Conservation (phyloP, 306 rosid genomes). For the Quercus engelmannii region DNA sequence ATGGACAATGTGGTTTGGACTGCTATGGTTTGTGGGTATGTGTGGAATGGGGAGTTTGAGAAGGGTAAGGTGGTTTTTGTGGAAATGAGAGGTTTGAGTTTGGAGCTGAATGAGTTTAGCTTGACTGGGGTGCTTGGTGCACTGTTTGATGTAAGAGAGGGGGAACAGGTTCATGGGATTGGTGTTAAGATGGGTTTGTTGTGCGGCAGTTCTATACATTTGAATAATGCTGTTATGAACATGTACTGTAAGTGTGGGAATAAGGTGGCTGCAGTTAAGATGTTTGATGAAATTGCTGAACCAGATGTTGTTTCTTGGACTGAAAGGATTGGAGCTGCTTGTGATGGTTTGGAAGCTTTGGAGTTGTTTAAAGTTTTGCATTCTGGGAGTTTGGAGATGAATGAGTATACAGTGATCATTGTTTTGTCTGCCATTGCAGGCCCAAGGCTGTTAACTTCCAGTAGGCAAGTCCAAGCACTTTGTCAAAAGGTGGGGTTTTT, state of each 20-base stretch:
- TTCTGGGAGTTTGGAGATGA: background rate
- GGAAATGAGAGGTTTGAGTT: conserved; percentile 8
- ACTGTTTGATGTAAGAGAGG: conserved; percentile 9
- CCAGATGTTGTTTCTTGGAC: conserved; percentile 15
- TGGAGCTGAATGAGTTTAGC: conserved; percentile 20
- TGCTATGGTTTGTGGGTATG: conserved; percentile 13
- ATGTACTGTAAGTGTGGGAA: conserved; percentile 5
- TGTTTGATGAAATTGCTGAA: conserved; percentile 25
- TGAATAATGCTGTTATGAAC: conserved; percentile 13
- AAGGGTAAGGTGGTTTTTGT: conserved; percentile 9
- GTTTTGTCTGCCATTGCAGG: background rate
- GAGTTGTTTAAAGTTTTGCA: background rate
- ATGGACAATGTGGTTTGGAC: conserved; percentile 17
- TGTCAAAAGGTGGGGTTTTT: conserved; percentile 1
- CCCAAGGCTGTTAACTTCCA: background rate
- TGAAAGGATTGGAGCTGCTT: conserved; percentile 16
- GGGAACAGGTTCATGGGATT: conserved; percentile 18
- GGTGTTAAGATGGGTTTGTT: conserved; percentile 15
- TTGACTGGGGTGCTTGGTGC: conserved; percentile 14
- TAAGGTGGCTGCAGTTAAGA: background rate
- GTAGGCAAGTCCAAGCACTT: conserved; percentile 20
- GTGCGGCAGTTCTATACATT: background rate
- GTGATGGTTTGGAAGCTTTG: conserved; percentile 10
- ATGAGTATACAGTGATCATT: conserved; percentile 3
- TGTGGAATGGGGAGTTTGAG: conserved; percentile 13